Percentiles rank a stretch among this genome's conserved stretches.
Evolutionary conservation across 495 filamentous ascomycete genomes (phyloP).

Genomic region (Chlorociboria aeruginascens): DNA sequence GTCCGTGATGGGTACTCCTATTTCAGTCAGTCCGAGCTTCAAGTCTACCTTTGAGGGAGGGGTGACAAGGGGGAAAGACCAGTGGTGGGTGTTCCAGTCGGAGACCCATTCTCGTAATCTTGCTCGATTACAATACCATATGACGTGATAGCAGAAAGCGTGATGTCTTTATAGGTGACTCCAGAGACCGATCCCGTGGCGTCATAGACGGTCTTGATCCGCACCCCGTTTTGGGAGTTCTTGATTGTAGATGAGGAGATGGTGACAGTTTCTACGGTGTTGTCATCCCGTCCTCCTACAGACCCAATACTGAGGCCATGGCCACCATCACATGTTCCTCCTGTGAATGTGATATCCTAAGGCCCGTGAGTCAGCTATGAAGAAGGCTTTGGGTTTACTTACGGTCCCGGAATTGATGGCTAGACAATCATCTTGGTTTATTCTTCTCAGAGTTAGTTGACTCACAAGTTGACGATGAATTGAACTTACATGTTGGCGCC

Average conservation of each 20-base stretch:
- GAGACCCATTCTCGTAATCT: constrained; percentile 39
- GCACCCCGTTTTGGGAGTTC: constrained; percentile 42
- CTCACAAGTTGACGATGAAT: too few species aligned
- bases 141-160: constrained; percentile 40
- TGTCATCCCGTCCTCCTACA: constrained; percentile 47
- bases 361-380: constrained; percentile 11
- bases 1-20: constrained; percentile 46
- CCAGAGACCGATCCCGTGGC: constrained; percentile 43
- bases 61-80: too few species aligned
- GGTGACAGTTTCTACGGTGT: constrained; percentile 43
- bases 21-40: constrained; percentile 42
- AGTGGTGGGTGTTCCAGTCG: too few species aligned
- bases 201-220: constrained; percentile 51
- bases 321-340: constrained; percentile 39
- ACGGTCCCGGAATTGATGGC: constrained; percentile 49
- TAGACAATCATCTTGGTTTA: too few species aligned
- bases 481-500: constrained; percentile 48
- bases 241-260: constrained; percentile 38
- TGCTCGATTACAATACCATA: constrained; percentile 59
- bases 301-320: constrained; percentile 58
- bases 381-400: constrained; percentile 25
- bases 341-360: constrained; percentile 39
- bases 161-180: constrained; percentile 50
- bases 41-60: constrained; percentile 25
- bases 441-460: too few species aligned